Base-by-base conservation (phyloP, 2,329 filamentous ascomycete genomes). In the Colletotrichum sp. region DNA sequence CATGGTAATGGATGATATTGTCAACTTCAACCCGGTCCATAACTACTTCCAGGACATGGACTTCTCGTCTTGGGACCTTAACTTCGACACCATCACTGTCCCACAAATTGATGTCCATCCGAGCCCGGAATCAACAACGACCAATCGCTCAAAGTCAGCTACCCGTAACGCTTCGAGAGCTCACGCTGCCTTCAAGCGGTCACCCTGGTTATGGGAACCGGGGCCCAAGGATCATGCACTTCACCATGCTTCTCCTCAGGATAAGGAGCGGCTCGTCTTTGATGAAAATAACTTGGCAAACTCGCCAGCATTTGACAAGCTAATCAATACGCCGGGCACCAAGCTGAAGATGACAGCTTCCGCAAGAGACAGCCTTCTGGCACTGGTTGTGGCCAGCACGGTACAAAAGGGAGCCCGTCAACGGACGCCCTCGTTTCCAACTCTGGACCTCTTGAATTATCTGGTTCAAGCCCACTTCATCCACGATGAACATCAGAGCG, bases 391-490 rank as follows among this genome's bases (percentile, higher is more conserved):
- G 9, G 78, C 79, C 5, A 80, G 80, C 7, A 83, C 81, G n/a
- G 77, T 77, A 0, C 76, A 79, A 1, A 81, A 82, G 21, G 79
- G 81, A 8, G 26, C 79, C 0, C 77, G 81, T 0, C 79, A 79
- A 28, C 79, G 79, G 1, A 83, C 85, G 18, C 82, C 84, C 6
- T 86, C 84, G 0, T 87, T 87, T 13, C 86, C 86, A 0, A 84
- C 83, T 1, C 82, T 83, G 0, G 84, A 87, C 36, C 72, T 87
- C 2, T 74, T 87, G 7, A 84, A 86, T 55, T 82, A 81, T 0
- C 77, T 87, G 0, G 80, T 87, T 1, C 84, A 86, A 65, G 78
- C 84, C 0, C 81, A 81, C 1, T 79, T 82, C 0, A 87, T 84
- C 74, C 79, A 76, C 18, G 74, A 76, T 18, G 74, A 76, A 18